Evolutionary conservation across 2,329 filamentous ascomycete genomes (phyloP), one percentile per base, ranked within the genome.

Genomic region (Fusarium lyarnte): DNA sequence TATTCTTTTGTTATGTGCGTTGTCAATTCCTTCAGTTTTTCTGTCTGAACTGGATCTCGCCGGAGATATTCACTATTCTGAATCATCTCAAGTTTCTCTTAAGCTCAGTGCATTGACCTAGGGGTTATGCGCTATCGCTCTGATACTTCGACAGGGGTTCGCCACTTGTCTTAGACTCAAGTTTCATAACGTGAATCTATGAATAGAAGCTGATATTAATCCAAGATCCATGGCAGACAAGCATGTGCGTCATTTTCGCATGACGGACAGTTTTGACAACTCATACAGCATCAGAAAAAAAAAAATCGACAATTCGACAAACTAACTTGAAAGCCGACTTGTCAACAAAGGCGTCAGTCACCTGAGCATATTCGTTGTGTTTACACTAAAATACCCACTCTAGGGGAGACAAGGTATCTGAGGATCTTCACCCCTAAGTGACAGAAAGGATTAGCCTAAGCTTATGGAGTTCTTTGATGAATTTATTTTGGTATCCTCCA

Each of bases 161-260:
- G 35, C 65, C 66, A 39, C 49, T 38, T 69, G 66, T 69, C 66
- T 69, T 42, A 69, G 66, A 69, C 51, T 36, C 45, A 25, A 46
- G 66, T 69, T 64, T 69, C 45, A 64, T 42, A 53, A 62, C 14
- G 21, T 42, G 45, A 36, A 36, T 38, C 66, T 69, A 69, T 69
- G n/a, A 65, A 69, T 64, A 69, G 66, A 57, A 41, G 64, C 19
- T 41, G 17, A 41, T 41, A 42, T 31, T 41, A 39, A n/a, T 52
- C 33, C 61, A 45, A 35, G 8, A 51, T 35, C 47, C 52, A 66
- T 45, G 62, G 51, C 45, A 17, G 43, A 39, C 43, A 66, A 33
- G 23, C 39, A 68, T 68, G 47, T 67, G 38, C n/a, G 51, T 38
- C 29, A 29, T 29, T 67, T 46, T 52, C 27, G 35, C 27, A 42